Evolutionary conservation across 768 basidiomycete species (phyloP).

Genomic region (Clitopilus passeckerianus): DNA sequence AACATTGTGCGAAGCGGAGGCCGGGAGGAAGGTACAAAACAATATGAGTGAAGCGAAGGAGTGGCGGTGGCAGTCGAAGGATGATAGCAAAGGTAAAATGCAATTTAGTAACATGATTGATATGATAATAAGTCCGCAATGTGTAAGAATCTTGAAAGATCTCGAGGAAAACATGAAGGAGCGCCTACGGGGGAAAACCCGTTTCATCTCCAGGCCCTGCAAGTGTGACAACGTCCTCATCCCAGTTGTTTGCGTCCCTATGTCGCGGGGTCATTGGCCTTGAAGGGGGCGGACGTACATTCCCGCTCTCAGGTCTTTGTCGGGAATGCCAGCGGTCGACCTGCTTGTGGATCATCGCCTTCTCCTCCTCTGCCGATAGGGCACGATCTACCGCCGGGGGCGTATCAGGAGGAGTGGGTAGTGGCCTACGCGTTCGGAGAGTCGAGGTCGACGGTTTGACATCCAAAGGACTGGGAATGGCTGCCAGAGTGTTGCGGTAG

Average conservation of each 20-base stretch:
- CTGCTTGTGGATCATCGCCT: not conserved
- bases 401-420: not conserved
- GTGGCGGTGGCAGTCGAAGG: no score
- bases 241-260: not conserved
- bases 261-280: not conserved
- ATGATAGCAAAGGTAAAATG: no score
- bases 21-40: no score
- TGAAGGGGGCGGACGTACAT: not conserved
- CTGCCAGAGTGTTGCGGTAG: not conserved
- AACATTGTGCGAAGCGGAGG: no score
- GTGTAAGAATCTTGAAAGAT: not conserved
- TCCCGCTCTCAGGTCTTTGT: not conserved
- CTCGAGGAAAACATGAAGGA: not conserved
- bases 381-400: not conserved
- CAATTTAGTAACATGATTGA: no score
- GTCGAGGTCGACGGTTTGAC: not conserved
- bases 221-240: not conserved
- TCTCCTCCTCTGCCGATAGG: not conserved
- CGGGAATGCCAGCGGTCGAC: not conserved
- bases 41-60: no score
- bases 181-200: not conserved
- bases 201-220: not conserved
- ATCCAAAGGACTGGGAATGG: not conserved
- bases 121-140: no score
- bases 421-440: not conserved